phyloP scores from a whole-genome alignment of 345 rosid species.

The Chamaenerion angustifolium region DNA sequence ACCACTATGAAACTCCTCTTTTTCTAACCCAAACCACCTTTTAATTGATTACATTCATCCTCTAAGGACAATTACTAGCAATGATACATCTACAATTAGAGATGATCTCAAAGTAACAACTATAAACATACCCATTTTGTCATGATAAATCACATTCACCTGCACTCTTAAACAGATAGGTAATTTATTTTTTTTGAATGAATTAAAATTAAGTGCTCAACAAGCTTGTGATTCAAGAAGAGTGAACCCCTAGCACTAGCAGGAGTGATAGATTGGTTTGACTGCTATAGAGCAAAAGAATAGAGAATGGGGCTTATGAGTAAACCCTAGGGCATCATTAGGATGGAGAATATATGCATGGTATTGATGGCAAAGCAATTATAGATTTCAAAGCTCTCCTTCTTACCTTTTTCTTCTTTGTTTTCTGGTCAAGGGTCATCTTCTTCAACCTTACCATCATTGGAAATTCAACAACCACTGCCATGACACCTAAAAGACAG shows the following conservation, averaged over 20 bases:
- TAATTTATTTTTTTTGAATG: too few relatives aligned
- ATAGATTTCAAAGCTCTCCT: background rate
- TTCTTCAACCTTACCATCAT: conserved; percentile 17
- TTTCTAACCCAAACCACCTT: background rate
- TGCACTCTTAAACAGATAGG: too few relatives aligned
- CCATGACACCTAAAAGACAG: background rate
- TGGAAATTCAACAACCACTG: conserved; percentile 22
- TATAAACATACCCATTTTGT: too few relatives aligned
- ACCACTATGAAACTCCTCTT: background rate
- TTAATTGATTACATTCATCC: background rate
- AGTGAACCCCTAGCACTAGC: too few relatives aligned
- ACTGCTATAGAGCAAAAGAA: too few relatives aligned
- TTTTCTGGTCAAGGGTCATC: conserved; percentile 17
- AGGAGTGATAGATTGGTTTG: too few relatives aligned
- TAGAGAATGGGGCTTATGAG: conserved; percentile 12
- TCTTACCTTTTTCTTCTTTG: conserved; percentile 3
- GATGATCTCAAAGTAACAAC: too few relatives aligned
- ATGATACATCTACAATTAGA: background rate
- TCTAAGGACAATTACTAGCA: background rate
- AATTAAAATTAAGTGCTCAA: too few relatives aligned
- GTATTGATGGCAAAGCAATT: conserved; percentile 18
- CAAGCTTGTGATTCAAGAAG: too few relatives aligned
- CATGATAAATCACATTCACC: too few relatives aligned
- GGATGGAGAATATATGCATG: conserved; percentile 15
- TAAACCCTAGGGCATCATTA: conserved; percentile 22